Base-by-base conservation (phyloP, 225 moss, liverwort and hornwort genomes). In the Marchantia polymorpha region DNA sequence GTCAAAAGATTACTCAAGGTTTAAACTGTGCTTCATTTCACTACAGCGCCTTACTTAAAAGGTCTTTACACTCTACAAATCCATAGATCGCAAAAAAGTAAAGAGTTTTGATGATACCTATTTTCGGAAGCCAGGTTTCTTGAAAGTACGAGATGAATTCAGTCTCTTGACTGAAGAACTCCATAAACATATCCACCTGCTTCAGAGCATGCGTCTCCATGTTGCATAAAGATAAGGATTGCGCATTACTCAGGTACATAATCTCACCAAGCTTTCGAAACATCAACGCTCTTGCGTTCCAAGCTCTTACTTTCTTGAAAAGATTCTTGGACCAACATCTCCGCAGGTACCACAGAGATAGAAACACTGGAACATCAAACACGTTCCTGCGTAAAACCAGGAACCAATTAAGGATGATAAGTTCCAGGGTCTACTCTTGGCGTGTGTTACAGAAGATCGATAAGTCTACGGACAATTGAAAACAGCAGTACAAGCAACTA, bases 181-280 rank as follows among this genome's bases (percentile, higher is more conserved):
- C 87, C 69, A 87, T 12, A 54, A 87, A 84, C 49, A 68, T 19
- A 55, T 87, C 84, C 65, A 87, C 80, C 72, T 80, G 84, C 69
- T 87, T 87, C 19, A 87, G 69, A 7, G 87, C 87, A 77, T 87
- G 87, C 6, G 87, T 87, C 87, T 87, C 87, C 87, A 87, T 84
- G 70, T 82, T 87, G 82, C 87, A 87, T 6, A 87, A 68, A 0
- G 87, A 87, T 12, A 87, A 61, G 53, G 87, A 82, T 52, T 87
- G 87, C 20, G 76, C 71, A 48, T 80, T 84, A 60, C 84, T 84
- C 16, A 87, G 31, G 50, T 87, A 87, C 87, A 87, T 87, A 12
- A 87, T 87, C 82, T 82, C 87, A 26, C 87, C 87, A 23, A 87
- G 77, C 77, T 49, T 87, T 69, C 84, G 84, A 70, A 87, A 87